phyloP scores from a whole-genome alignment of 2,329 filamentous ascomycete genomes.

The Trichoderma hamatum region DNA sequence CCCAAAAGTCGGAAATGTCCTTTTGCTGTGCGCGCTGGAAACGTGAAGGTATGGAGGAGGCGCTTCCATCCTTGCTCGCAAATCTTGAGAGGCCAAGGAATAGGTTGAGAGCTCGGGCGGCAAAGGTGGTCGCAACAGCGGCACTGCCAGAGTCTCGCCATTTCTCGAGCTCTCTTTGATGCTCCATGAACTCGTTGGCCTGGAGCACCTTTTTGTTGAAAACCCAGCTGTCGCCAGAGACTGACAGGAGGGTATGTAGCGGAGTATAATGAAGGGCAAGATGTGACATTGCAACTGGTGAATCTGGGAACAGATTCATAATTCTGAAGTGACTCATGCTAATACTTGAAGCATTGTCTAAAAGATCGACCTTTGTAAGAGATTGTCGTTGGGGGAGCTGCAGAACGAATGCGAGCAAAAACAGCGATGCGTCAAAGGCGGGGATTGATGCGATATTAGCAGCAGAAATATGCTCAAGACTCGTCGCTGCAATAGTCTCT shows the following conservation, averaged over 20 bases:
- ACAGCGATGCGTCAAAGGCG: constrained; percentile 45
- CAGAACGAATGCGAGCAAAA: constrained; percentile 46
- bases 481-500: constrained; percentile 35
- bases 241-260: constrained; percentile 59
- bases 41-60: background rate
- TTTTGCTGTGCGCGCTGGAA: constrained; percentile 32
- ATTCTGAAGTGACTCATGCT: constrained; percentile 38
- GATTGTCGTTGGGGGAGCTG: constrained; percentile 43
- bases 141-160: constrained; percentile 53
- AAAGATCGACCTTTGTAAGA: constrained; percentile 34
- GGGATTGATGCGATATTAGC: constrained; percentile 42
- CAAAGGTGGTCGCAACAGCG: constrained; percentile 51
- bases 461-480: constrained; percentile 42
- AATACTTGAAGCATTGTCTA: constrained; percentile 33
- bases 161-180: constrained; percentile 49
- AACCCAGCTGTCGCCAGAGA: constrained; percentile 61
- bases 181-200: constrained; percentile 48
- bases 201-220: constrained; percentile 57
- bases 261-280: constrained; percentile 61
- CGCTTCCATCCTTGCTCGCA: constrained; percentile 19
- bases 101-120: constrained; percentile 54
- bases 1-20: constrained; percentile 58
- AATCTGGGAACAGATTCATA: constrained; percentile 48
- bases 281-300: constrained; percentile 55
- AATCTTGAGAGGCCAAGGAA: constrained; percentile 43